These are phyloP conservation scores for Nigrospora oryzae DNA, from an alignment of 2,329 filamentous ascomycete genomes.

Conservation along the genomic window DNA sequence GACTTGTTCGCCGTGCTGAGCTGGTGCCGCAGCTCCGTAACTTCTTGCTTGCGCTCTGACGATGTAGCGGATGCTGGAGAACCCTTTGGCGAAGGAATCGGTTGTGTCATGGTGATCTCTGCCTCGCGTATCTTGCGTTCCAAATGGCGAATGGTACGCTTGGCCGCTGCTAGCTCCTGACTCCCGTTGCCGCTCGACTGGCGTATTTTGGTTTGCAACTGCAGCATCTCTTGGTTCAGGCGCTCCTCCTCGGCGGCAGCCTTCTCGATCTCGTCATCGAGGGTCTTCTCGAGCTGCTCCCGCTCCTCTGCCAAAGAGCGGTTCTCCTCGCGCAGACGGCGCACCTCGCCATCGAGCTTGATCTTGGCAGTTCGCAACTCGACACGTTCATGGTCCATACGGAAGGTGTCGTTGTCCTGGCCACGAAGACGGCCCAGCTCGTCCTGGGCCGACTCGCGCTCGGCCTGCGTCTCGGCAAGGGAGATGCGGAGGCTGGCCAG, in stretches of 20 bases:
- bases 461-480: slow-evolving; percentile 49
- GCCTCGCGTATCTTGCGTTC: slow-evolving; percentile 52
- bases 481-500: slow-evolving; percentile 49
- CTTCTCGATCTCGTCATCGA: slow-evolving; percentile 59
- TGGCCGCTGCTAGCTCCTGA: slow-evolving; percentile 48
- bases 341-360: slow-evolving; percentile 59
- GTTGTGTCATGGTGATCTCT: slow-evolving; percentile 31
- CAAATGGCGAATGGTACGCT: slow-evolving; percentile 56
- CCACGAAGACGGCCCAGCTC: slow-evolving; percentile 48
- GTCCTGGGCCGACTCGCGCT: slow-evolving; percentile 58
- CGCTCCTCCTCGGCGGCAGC: slow-evolving; percentile 59
- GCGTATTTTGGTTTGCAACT: slow-evolving; percentile 37
- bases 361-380: slow-evolving; percentile 60
- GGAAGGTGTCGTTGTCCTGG: slow-evolving; percentile 49
- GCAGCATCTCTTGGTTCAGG: slow-evolving; percentile 43
- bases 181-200: slow-evolving; percentile 39
- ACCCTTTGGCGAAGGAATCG: slow-evolving; percentile 13
- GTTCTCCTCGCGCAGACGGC: slow-evolving; percentile 57
- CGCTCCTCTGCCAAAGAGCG: slow-evolving; percentile 46
- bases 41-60: slow-evolving; percentile 47
- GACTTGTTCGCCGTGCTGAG: slow-evolving; percentile 14
- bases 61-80: slow-evolving; percentile 39
- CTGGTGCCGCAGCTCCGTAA: slow-evolving; percentile 36
- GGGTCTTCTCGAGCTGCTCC: slow-evolving; percentile 50
- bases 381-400: slow-evolving; percentile 59